Evolutionary conservation across 2,329 filamentous ascomycete genomes (phyloP).

Genomic region (Colletotrichum sp.): DNA sequence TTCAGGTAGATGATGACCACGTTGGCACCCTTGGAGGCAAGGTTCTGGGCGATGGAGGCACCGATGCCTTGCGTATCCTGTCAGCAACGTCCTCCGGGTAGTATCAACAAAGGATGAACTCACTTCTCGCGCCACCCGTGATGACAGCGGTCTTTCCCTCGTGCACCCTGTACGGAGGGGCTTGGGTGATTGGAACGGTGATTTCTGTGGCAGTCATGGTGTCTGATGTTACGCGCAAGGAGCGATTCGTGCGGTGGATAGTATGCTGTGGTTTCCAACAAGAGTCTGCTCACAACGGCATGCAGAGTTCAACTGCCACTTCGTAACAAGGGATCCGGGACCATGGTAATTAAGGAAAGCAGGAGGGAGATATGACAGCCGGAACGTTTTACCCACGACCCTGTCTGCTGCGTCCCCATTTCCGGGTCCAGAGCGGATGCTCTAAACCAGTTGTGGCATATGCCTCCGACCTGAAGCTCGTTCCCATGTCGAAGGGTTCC

Average conservation of each 20-base stretch:
- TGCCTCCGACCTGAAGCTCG: background rate
- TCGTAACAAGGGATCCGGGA: background rate
- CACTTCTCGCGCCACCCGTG: conserved; percentile 57
- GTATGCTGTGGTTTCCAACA: background rate
- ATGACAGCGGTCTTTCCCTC: conserved; percentile 57
- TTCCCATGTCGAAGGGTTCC: background rate
- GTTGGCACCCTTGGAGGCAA: conserved; percentile 65
- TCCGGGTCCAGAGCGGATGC: background rate
- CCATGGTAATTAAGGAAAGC: conserved; percentile 7
- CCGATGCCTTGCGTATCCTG: conserved; percentile 57
- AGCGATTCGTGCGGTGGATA: background rate
- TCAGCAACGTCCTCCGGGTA: background rate
- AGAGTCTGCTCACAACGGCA: background rate
- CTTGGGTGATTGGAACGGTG: conserved; percentile 17
- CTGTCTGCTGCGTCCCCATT: background rate
- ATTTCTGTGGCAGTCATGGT: conserved; percentile 9
- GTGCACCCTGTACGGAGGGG: conserved; percentile 25
- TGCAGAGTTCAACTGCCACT: background rate
- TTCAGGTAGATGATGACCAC: conserved; percentile 67
- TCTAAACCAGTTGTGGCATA: background rate
- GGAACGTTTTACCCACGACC: background rate
- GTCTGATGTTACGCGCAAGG: background rate
- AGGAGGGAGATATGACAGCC: background rate
- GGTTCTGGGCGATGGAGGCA: conserved; percentile 59
- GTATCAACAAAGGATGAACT: background rate